phyloP scores from a whole-genome alignment of 352 stramenopile genomes.

The Pythium myriotylum region DNA sequence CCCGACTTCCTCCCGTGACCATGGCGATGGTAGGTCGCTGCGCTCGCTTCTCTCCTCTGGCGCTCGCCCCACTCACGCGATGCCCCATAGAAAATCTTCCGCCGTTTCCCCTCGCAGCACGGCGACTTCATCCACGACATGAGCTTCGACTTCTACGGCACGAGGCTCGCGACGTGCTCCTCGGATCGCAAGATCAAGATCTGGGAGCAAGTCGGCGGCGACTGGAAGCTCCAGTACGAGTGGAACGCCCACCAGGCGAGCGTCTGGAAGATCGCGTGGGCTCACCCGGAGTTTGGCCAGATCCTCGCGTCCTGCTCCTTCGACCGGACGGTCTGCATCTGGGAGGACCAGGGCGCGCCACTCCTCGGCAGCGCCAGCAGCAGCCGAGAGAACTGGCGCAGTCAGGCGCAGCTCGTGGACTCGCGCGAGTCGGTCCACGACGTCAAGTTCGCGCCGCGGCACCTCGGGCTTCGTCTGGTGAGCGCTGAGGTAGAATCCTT shows the following conservation, averaged over 20 bases:
- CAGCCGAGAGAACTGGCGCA: constrained; percentile 74
- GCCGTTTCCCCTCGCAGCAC: constrained; percentile 85
- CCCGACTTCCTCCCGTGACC: background rate
- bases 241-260: constrained; percentile 89
- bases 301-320: constrained; percentile 94
- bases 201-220: constrained; percentile 82
- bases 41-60: background rate
- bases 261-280: constrained; percentile 94
- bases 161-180: constrained; percentile 89
- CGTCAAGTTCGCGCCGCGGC: constrained; percentile 94
- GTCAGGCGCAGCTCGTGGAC: constrained; percentile 91
- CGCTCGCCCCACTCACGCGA: too few relatives aligned
- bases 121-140: constrained; percentile 93
- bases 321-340: constrained; percentile 94
- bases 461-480: constrained; percentile 91
- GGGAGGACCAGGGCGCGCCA: constrained; percentile 90
- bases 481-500: constrained; percentile 1
- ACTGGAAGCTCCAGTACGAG: constrained; percentile 90
- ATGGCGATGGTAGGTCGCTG: constrained; percentile 13
- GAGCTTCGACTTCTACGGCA: constrained; percentile 93
- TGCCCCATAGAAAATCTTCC: constrained; percentile 65
- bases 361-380: constrained; percentile 31
- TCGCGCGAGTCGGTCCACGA: constrained; percentile 93
- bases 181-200: constrained; percentile 94
- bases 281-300: constrained; percentile 96